Evolutionary conservation across 2,329 filamentous ascomycete species (phyloP), one percentile per base, ranked within the genome.

Genomic region (Beauveria sp.): DNA sequence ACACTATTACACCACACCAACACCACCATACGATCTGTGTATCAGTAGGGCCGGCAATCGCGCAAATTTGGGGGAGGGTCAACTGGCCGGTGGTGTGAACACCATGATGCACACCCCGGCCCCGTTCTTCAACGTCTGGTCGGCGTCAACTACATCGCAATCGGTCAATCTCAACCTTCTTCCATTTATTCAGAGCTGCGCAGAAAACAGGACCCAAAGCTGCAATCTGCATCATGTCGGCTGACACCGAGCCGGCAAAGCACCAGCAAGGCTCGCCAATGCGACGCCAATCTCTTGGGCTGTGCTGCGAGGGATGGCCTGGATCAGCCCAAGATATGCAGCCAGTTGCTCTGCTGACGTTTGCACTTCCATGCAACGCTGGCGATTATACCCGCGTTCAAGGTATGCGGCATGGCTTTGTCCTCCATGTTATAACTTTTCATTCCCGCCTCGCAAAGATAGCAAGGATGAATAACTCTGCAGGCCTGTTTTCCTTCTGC

Each of bases 51-150:
- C 57, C 18, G 49, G 47, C 47, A 52, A 59, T 59, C 57, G 57
- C 24, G 49, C 49, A 52, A 45, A 53, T 26, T 46, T 12, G 47
- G 40, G 40, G 57, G 57, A 46, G 57, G 38, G 57, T 51, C 28
- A 20, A 43, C 34, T 8, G n/a, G 26, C 38, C 22, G 6, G 24
- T 59, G 57, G 57, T 53, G 57, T 59, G n/a, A 20, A 59, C 57
- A 59, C 57, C 57, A 59, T 18, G 47, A 59, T 38, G 57, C 38
- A 45, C 10, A 59, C 47, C 49, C 49, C 40, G n/a, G 57, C n/a
- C 22, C 26, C 26, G 12, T 18, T 53, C 20, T 53, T 46, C n/a
- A 30, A 45, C 40, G 30, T 42, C 22, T 58, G 30, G 16, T 50
- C 46, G 16, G 6, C 38, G 46, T 24, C 10, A 52, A n/a, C 14